Evolutionary conservation across 768 basidiomycete genomes (phyloP).

Genomic region (Auricularia sp.): DNA sequence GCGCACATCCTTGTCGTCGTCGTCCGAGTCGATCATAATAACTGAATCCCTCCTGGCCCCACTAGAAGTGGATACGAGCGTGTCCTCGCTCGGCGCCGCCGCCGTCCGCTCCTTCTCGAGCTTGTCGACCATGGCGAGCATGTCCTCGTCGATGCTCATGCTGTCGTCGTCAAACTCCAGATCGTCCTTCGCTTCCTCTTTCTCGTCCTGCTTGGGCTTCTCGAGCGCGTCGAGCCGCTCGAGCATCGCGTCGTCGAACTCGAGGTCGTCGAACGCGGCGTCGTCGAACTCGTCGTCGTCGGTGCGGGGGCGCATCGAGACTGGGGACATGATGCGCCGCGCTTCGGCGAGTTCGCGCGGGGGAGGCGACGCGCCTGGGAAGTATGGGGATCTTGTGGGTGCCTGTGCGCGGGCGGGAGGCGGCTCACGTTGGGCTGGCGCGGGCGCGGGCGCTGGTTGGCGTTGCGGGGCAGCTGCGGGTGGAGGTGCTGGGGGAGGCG

Average conservation of each 20-base stretch:
- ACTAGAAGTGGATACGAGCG: neutral
- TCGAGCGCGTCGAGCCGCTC: conserved; percentile 2
- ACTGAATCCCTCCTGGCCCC: neutral
- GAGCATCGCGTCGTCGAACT: conserved; percentile 6
- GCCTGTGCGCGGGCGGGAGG: no score
- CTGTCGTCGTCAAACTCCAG: neutral
- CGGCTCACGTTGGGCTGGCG: neutral
- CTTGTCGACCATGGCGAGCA: neutral
- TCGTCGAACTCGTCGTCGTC: conserved; percentile 10
- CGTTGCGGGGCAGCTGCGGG: neutral
- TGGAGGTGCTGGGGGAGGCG: conserved; percentile 1
- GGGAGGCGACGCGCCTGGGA: neutral
- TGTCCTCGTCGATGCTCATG: neutral
- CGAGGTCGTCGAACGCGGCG: conserved; percentile 4
- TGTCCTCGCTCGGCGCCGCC: neutral
- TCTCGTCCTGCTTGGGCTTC: neutral
- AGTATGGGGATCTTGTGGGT: neutral
- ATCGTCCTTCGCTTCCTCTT: neutral
- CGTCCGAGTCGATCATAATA: neutral
- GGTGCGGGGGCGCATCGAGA: neutral
- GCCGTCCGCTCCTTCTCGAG: neutral
- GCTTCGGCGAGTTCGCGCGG: no score
- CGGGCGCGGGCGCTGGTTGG: neutral
- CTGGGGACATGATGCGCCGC: neutral
- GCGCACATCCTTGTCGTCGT: neutral